Percentiles rank a stretch among this genome's conserved stretches.
Conservation (phyloP, 345 rosid genomes). For the Gossypium arboreum region DNA sequence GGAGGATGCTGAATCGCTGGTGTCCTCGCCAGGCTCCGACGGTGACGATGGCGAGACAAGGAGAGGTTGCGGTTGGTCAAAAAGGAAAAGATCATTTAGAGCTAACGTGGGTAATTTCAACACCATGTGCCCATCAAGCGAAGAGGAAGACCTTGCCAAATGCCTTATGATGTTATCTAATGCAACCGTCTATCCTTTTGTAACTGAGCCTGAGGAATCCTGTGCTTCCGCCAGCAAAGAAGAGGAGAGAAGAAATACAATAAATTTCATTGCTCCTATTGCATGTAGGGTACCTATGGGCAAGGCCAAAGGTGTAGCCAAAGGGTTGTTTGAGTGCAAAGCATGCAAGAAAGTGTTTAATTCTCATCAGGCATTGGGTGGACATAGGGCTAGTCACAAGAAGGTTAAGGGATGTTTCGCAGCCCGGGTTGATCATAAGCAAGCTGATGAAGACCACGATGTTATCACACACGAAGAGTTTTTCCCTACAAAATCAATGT, state of each 20-base stretch:
- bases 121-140: conserved; percentile 48
- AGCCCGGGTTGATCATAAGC: conserved; percentile 46
- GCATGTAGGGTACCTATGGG: conserved; percentile 26
- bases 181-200: conserved; percentile 44
- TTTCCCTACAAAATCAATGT: conserved; percentile 31
- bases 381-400: conserved; percentile 99
- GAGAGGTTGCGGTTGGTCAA: conserved; percentile 46
- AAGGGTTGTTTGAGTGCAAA: conserved; percentile 81
- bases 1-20: conserved; percentile 44
- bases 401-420: conserved; percentile 97
- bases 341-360: conserved; percentile 96
- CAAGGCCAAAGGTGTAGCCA: conserved; percentile 42
- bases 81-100: conserved; percentile 62
- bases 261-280: conserved; percentile 33
- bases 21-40: conserved; percentile 40
- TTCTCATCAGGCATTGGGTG: conserved; percentile 97
- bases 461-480: conserved; percentile 49
- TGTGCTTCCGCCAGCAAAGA: conserved; percentile 69
- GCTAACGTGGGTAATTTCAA: conserved; percentile 41
- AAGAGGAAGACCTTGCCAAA: conserved; percentile 93
- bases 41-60: conserved; percentile 31
- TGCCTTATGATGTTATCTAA: conserved; percentile 91
- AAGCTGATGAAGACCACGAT: conserved; percentile 38
- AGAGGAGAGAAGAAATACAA: conserved; percentile 36
- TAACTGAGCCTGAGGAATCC: conserved; percentile 56